Evolutionary conservation across 768 basidiomycete species (phyloP), one percentile per base, ranked within the genome.

Genomic region (Calocera viscosa): DNA sequence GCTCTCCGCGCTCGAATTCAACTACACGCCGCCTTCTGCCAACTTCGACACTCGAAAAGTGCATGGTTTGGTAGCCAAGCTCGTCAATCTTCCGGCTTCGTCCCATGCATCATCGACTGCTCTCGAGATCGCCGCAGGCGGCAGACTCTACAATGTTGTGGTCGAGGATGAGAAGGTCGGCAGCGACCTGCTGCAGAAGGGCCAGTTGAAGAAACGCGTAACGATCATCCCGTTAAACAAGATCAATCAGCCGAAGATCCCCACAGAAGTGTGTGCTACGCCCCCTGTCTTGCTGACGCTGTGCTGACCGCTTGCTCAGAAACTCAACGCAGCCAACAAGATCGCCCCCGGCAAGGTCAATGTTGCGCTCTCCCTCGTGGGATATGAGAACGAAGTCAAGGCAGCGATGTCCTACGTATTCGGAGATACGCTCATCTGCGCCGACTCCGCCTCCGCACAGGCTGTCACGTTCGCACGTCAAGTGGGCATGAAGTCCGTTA

Each of bases 201-300:
- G 87, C 10, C 78, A 80, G 63, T 83, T 98, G 71, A 87, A 84
- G 78, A 92, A 89, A 76, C 85, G 94, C 22, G 90, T 95, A 22
- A 96, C 93, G 0, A 86, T 96, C 75, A 93, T 98, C 70, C 95
- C 95, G 0, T 78, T 99, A 63, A 95, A 88, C 76, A 95, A 93
- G 78, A 94, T 99, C 73, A 84, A 83, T 65, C 81, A 86, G 0
- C 83, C 81, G 71, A 82, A 75, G 41, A 78, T 85, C 65, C 72
- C 80, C 2, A 75, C 79, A 2, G 78, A 90, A 81, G 81, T 78
- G 76, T 71, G 75, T 74, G 11, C 67, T 22, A n/a, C 17, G 26
- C 1, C 3, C 11, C 17, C 8, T 34, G 24, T 28, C 10, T 1
- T 38, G 7, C 66, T 60, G 43, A 28, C 1, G 41, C 28, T 34